Conservation (phyloP, 331 rosid genomes). For the Quercus tomentella region DNA sequence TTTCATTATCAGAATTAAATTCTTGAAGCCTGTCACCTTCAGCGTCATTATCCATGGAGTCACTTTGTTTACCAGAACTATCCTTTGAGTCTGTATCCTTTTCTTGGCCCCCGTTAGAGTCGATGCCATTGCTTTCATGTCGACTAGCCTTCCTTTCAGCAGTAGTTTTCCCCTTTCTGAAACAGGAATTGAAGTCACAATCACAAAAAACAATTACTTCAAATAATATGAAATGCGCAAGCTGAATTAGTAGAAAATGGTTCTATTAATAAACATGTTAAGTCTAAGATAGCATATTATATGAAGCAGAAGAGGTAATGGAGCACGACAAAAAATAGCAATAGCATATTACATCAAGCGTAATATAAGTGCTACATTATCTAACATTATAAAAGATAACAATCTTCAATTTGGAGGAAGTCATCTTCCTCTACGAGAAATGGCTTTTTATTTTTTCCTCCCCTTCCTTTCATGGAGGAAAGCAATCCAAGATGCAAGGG, state of each 20-base stretch:
- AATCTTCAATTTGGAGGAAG: too few species aligned
- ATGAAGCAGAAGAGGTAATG: too few species aligned
- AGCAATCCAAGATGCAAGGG: too few species aligned
- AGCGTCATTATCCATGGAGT: conserved; percentile 29
- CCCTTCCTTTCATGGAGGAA: too few species aligned
- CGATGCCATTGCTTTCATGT: neutral
- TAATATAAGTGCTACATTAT: too few species aligned
- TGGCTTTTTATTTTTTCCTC: too few species aligned
- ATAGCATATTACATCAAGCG: too few species aligned
- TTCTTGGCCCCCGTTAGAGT: conserved; percentile 25
- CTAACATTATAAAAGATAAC: too few species aligned
- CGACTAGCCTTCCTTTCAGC: conserved; percentile 18
- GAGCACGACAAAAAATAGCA: too few species aligned
- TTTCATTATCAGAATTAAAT: conserved; percentile 27
- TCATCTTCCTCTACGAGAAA: too few species aligned
- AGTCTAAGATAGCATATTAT: too few species aligned
- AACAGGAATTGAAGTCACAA: neutral
- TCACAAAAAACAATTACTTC: neutral
- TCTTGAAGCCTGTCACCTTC: conserved; percentile 11
- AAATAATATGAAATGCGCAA: neutral
- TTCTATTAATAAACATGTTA: neutral
- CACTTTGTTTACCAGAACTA: conserved; percentile 16
- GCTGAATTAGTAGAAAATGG: neutral
- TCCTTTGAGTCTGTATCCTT: conserved; percentile 31
- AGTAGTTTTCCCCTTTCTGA: conserved; percentile 38